These are phyloP conservation scores for Termitomyces bulborhizus DNA, from an alignment of 768 basidiomycete genomes.

Conservation along the genomic window DNA sequence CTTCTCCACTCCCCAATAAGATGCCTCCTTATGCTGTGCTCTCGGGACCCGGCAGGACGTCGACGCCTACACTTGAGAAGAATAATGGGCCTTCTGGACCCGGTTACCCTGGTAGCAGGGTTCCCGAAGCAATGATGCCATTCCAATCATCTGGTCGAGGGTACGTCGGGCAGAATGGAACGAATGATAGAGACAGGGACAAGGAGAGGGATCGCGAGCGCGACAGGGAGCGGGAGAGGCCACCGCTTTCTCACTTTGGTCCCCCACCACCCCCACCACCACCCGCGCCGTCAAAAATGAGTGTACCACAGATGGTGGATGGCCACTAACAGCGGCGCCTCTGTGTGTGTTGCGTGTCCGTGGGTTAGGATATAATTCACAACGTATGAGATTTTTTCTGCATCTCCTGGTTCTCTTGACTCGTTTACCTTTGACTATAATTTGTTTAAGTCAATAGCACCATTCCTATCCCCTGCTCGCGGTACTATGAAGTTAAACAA, in stretches of 20 bases:
- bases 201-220: conserved; percentile 18
- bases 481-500: neutral
- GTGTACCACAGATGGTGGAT: conserved; percentile 35
- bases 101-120: conserved; percentile 18
- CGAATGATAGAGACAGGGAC: conserved; percentile 16
- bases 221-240: conserved; percentile 21
- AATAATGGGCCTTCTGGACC: conserved; percentile 12
- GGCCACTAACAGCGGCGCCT: conserved; percentile 20
- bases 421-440: neutral
- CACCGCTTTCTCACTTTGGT: conserved; percentile 20
- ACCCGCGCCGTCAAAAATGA: conserved; percentile 34
- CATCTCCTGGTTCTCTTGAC: neutral
- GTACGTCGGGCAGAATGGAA: conserved; percentile 10
- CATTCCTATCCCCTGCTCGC: neutral
- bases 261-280: conserved; percentile 11
- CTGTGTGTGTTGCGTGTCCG: neutral
- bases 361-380: conserved; percentile 2
- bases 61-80: conserved; percentile 19
- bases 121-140: conserved; percentile 25
- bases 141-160: conserved; percentile 18
- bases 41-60: conserved; percentile 17
- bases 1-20: conserved; percentile 22
- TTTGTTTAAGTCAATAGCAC: neutral
- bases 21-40: conserved; percentile 16
- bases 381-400: neutral